A percentile compares a stretch with the other conserved stretches of the same genome.
Evolutionary conservation across 2,329 filamentous ascomycete genomes (phyloP).

Genomic region (Cytospora schulzeri): DNA sequence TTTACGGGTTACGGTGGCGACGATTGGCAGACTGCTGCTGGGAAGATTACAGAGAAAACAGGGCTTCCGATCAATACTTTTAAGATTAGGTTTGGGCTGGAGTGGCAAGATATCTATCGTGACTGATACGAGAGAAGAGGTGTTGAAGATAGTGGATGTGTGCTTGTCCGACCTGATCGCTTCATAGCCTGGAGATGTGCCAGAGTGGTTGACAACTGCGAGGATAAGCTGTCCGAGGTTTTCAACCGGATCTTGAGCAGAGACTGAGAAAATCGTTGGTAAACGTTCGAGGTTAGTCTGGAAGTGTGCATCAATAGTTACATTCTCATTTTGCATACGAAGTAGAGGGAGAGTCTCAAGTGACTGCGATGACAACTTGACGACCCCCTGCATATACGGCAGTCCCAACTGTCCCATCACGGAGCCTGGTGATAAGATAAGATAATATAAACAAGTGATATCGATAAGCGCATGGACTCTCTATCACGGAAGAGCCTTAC

Average conservation of each 20-base stretch:
- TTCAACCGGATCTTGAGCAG: conserved; percentile 24
- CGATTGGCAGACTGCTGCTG: conserved; percentile 49
- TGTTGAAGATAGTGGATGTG: conserved; percentile 53
- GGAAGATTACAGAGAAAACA: conserved; percentile 36
- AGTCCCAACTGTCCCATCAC: too few relatives aligned
- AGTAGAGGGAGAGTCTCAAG: too few relatives aligned
- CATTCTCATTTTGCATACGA: background rate
- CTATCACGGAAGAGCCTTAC: background rate
- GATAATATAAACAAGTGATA: background rate
- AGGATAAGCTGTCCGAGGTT: conserved; percentile 26
- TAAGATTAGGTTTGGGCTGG: conserved; percentile 52
- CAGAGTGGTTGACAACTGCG: conserved; percentile 14
- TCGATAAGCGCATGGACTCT: background rate
- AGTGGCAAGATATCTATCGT: conserved; percentile 56
- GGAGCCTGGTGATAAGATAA: conserved; percentile 3
- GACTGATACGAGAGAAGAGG: conserved; percentile 52
- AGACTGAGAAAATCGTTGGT: background rate
- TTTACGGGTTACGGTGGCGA: conserved; percentile 52
- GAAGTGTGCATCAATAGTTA: too few relatives aligned
- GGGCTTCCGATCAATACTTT: conserved; percentile 46
- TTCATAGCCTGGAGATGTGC: conserved; percentile 50
- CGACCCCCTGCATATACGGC: too few relatives aligned
- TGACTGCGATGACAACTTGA: too few relatives aligned
- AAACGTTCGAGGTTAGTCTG: background rate
- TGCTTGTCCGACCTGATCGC: conserved; percentile 54